Conservation (phyloP, 495 filamentous ascomycete species). For the Tuber brumale region DNA sequence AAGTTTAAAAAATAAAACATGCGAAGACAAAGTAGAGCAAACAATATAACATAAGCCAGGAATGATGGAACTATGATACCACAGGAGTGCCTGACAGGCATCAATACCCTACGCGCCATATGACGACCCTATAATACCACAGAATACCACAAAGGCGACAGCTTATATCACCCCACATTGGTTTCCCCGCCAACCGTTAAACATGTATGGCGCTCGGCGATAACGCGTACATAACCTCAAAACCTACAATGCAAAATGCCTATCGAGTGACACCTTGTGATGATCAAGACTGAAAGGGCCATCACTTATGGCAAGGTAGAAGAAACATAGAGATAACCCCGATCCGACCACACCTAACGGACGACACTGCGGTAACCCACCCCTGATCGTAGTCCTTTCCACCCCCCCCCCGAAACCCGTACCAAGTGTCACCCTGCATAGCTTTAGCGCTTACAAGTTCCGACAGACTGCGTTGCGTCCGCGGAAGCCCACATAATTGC, state of each 20-base stretch:
- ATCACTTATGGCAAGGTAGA: not conserved
- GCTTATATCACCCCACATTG: not conserved
- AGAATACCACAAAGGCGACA: not conserved
- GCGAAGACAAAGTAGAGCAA: not conserved
- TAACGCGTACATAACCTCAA: not conserved
- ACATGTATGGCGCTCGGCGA: not conserved
- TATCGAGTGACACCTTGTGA: not conserved
- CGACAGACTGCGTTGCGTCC: not conserved
- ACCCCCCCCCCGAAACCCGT: not conserved
- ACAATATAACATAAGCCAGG: not conserved
- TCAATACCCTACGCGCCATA: not conserved
- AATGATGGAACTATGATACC: not conserved
- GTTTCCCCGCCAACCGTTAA: not conserved
- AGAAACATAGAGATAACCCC: not conserved
- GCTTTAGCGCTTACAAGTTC: not conserved
- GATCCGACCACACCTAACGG: not conserved
- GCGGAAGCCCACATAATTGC: not conserved
- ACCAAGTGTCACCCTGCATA: not conserved
- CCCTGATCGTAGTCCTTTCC: not conserved
- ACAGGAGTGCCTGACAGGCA: not conserved
- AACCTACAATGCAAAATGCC: not conserved
- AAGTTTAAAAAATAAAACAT: not conserved
- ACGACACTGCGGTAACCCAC: not conserved
- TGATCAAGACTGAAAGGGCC: not conserved
- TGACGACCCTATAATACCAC: not conserved